Base-by-base conservation (phyloP, 306 rosid genomes). In the Glycine latifolia region DNA sequence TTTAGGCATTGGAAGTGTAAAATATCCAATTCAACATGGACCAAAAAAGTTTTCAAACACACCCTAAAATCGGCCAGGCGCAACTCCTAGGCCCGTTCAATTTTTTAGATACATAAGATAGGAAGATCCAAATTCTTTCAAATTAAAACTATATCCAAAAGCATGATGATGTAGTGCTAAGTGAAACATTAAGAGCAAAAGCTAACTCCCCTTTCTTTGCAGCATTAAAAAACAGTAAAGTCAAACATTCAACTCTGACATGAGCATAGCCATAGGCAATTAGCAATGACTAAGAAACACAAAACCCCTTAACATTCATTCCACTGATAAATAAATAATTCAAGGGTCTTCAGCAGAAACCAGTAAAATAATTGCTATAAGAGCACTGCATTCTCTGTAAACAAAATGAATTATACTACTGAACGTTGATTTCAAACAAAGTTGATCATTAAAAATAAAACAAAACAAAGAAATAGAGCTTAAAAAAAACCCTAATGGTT, bases 401-500 rank as follows among this genome's bases (percentile, higher is more conserved):
- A 79, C 47, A 74, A 72, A 26, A 73, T 46, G 37, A 12, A 75
- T 73, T 79, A 56, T 26, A 84, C 33, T 72, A 10, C 31, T 26
- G 31, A 26, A 26, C 31, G 31, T 26, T 26, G 31, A 26, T 26
- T 26, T 26, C 31, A 26, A 26, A 76, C 55, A 31, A 74, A 53
- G 50, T 1, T 2, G 1, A n/a, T 8, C 76, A 26, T 26, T 26
- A 26, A 26, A 26, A 26, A 26, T 2, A 26, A 26, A 26, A 26
- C 2, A 26, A 26, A 26, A 26, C 6, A 3, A 48, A 33, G 33
- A 35, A 4, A 3, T 0, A 56, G 43, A 1, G 10, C 39, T 26
- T 26, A 9, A 4, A 72, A 56, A 72, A 72, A 47, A 60, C 52
- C 84, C 79, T 55, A 80, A 81, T 26, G 63, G 52, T 46, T 15